These are phyloP conservation scores for Sordariomycetes sp. DNA, from an alignment of 2,329 filamentous ascomycete genomes.

Conservation along the genomic window DNA sequence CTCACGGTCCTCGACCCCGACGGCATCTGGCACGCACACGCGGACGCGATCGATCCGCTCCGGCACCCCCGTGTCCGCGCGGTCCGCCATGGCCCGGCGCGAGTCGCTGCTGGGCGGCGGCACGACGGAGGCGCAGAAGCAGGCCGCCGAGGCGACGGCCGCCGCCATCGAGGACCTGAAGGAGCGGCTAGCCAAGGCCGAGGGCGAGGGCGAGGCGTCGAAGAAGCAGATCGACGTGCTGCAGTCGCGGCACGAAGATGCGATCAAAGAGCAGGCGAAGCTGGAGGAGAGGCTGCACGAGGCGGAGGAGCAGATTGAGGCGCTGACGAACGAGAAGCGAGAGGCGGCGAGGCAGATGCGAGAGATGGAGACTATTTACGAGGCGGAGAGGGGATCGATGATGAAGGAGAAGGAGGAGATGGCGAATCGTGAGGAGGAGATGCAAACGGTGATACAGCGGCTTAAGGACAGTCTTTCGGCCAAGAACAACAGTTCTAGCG, in stretches of 20 bases:
- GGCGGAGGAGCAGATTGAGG: conserved; percentile 70
- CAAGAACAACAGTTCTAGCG: conserved; percentile 40
- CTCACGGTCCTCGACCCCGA: conserved; percentile 32
- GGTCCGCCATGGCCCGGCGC: conserved; percentile 53
- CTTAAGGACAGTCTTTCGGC: conserved; percentile 82
- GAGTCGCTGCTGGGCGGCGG: conserved; percentile 28
- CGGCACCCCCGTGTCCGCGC: conserved; percentile 57
- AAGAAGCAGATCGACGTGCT: conserved; percentile 77
- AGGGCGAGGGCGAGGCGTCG: conserved; percentile 63
- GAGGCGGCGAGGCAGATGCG: conserved; percentile 72
- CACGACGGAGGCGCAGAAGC: conserved; percentile 42
- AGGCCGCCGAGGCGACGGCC: conserved; percentile 66
- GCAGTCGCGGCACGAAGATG: conserved; percentile 76
- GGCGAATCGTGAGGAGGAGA: conserved; percentile 71
- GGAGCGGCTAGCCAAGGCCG: conserved; percentile 68
- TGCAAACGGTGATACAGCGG: conserved; percentile 80
- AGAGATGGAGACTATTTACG: conserved; percentile 87
- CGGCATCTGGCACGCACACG: conserved; percentile 25
- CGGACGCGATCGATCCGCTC: conserved; percentile 54
- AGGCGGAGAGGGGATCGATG: conserved; percentile 75
- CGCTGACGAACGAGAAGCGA: conserved; percentile 70
- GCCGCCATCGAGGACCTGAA: conserved; percentile 74
- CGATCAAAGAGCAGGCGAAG: conserved; percentile 67
- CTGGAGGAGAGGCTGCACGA: conserved; percentile 83
- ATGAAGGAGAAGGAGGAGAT: conserved; percentile 89